Evolutionary conservation across 1,284 basidiomycete species (phyloP).

Genomic region (Flammula alnicola): DNA sequence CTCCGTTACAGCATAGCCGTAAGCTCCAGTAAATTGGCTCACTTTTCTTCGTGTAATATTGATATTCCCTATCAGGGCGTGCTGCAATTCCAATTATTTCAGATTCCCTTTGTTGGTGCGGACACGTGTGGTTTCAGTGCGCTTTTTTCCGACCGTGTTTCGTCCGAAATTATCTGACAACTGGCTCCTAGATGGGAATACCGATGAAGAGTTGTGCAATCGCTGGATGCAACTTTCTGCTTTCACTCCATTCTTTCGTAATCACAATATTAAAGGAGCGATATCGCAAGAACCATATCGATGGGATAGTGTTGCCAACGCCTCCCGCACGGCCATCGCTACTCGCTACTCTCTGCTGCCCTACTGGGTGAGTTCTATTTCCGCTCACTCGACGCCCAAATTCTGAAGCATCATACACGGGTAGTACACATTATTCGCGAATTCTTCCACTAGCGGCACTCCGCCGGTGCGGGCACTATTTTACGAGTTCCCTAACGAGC

Average conservation of each 20-base stretch:
- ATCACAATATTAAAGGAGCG: slow-evolving; percentile 67
- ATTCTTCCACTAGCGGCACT: slow-evolving; percentile 63
- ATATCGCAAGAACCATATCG: slow-evolving; percentile 75
- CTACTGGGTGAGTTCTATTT: slow-evolving; percentile 62
- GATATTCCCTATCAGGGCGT: slow-evolving; percentile 54
- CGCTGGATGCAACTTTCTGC: slow-evolving; percentile 84
- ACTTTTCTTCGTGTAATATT: slow-evolving; percentile 3
- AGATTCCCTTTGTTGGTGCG: slow-evolving; percentile 78
- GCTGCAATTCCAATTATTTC: slow-evolving; percentile 78
- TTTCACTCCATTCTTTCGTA: slow-evolving; percentile 75
- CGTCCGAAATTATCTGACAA: slow-evolving; percentile 19
- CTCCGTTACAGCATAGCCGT: slow-evolving; percentile 39
- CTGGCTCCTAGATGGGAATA: slow-evolving; percentile 56
- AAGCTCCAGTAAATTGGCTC: slow-evolving; percentile 23
- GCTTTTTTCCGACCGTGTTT: slow-evolving; percentile 24
- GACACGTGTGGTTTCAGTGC: slow-evolving; percentile 71
- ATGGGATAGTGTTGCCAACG: slow-evolving; percentile 76
- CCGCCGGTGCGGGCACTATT: slow-evolving; percentile 77
- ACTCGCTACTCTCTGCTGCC: slow-evolving; percentile 72
- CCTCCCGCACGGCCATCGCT: slow-evolving; percentile 72
- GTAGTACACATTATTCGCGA: slow-evolving; percentile 77
- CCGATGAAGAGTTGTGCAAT: slow-evolving; percentile 81
- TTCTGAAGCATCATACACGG: slow-evolving; percentile 2
- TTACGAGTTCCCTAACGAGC: slow-evolving; percentile 76
- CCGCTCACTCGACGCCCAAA: slow-evolving; percentile 2